Conservation (phyloP, 257 asterid species). For the Gentiana dahurica region DNA sequence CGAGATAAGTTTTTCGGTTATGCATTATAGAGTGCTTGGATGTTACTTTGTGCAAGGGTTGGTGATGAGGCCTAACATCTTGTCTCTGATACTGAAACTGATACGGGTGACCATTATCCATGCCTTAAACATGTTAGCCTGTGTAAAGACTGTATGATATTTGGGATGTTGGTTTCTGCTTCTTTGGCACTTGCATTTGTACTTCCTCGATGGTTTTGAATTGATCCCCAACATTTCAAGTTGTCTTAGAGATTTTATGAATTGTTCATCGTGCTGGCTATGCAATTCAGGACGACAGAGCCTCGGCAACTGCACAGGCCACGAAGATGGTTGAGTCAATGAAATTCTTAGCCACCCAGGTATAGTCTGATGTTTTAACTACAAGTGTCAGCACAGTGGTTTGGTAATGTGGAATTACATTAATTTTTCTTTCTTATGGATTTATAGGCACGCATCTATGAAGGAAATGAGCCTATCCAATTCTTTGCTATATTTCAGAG, state of each 20-base stretch:
- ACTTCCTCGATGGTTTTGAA: not conserved
- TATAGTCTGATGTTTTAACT: slow-evolving; percentile 4
- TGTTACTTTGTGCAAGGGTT: not conserved
- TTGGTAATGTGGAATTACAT: not conserved
- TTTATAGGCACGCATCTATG: slow-evolving; percentile 70
- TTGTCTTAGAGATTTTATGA: not conserved
- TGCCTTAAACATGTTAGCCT: too few relatives aligned
- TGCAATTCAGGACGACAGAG: slow-evolving; percentile 61
- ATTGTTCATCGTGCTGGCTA: not conserved
- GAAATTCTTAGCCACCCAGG: slow-evolving; percentile 91
- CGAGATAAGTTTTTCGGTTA: not conserved
- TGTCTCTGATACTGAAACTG: not conserved
- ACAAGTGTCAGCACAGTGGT: not conserved
- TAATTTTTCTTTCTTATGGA: slow-evolving; percentile 12
- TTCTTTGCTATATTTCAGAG: slow-evolving; percentile 89
- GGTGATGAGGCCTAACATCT: too few relatives aligned
- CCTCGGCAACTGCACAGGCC: slow-evolving; percentile 74
- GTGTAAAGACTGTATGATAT: not conserved
- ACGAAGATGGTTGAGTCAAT: slow-evolving; percentile 81
- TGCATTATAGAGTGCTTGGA: not conserved
- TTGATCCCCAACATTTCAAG: slow-evolving; percentile 4
- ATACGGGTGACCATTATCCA: not conserved
- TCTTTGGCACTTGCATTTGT: slow-evolving; percentile 1
- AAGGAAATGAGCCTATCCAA: slow-evolving; percentile 86
- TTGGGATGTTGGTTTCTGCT: not conserved